A percentile compares a stretch with the other conserved stretches of the same genome.
Evolutionary conservation across 2,329 filamentous ascomycete species (phyloP).

Genomic region (Arthroderma sp.): DNA sequence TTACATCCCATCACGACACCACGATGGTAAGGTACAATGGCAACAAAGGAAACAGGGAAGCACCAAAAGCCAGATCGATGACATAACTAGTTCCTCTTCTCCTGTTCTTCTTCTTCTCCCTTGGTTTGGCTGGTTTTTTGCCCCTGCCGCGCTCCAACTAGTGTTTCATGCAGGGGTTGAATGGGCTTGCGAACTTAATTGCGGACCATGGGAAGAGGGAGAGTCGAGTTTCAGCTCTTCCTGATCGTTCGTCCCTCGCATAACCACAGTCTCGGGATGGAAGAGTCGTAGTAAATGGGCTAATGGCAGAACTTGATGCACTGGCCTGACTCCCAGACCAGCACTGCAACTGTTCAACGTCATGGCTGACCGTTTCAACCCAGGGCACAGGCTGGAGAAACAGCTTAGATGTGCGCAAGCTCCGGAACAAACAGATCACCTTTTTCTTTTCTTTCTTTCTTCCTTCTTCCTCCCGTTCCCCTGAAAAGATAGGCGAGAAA

Average conservation of each 20-base stretch:
- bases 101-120: not conserved
- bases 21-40: not conserved
- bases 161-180: conserved; percentile 1
- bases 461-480: too few species aligned
- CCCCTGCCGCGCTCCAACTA: not conserved
- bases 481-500: too few species aligned
- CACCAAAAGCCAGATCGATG: not conserved
- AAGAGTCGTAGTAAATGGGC: too few species aligned
- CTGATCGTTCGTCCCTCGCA: not conserved
- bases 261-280: not conserved
- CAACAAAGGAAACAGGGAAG: not conserved
- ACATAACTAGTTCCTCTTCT: not conserved
- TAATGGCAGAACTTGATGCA: not conserved
- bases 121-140: too few species aligned
- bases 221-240: not conserved
- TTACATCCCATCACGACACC: not conserved
- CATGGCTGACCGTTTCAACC: not conserved
- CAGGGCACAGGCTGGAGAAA: too few species aligned
- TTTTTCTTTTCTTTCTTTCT: not conserved
- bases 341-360: not conserved
- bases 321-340: not conserved
- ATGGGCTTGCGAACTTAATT: not conserved
- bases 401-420: not conserved
- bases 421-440: not conserved
- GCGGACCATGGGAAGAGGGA: not conserved